A percentile compares a stretch with the other conserved stretches of the same genome.
Evolutionary conservation across 108 stramenopile genomes (phyloP).

Genomic region (Conticribra weissflogii): DNA sequence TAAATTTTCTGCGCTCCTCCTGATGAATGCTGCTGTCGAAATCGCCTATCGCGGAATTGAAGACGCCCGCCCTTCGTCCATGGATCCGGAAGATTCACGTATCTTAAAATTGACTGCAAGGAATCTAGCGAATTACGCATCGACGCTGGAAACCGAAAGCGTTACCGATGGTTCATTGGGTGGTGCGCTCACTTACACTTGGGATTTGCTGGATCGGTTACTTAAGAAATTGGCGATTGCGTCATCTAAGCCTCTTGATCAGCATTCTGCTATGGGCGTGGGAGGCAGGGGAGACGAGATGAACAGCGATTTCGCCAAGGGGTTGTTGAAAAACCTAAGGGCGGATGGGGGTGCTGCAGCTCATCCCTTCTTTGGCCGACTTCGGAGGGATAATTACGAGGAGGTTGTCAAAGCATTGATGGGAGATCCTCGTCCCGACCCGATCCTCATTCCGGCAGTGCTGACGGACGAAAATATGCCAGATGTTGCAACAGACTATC

Average conservation of each 20-base stretch:
- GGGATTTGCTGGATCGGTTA: slow-evolving; percentile 84
- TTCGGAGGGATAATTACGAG: slow-evolving; percentile 92
- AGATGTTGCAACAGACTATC: slow-evolving; percentile 83
- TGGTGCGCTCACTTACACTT: slow-evolving; percentile 68
- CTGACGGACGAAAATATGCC: slow-evolving; percentile 92
- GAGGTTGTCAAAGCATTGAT: slow-evolving; percentile 84
- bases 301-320: slow-evolving; percentile 75
- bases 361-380: slow-evolving; percentile 91
- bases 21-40: slow-evolving; percentile 91
- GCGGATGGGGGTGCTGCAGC: slow-evolving; percentile 81
- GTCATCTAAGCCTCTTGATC: slow-evolving; percentile 83
- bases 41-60: slow-evolving; percentile 79
- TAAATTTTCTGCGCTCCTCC: slow-evolving; percentile 67
- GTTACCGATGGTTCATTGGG: slow-evolving; percentile 76
- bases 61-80: slow-evolving; percentile 68
- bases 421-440: slow-evolving; percentile 88
- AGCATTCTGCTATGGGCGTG: slow-evolving; percentile 51
- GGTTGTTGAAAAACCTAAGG: slow-evolving; percentile 62
- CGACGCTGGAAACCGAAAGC: slow-evolving; percentile 67
- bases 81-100: slow-evolving; percentile 91
- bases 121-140: slow-evolving; percentile 86
- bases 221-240: slow-evolving; percentile 77
- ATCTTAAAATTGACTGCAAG: slow-evolving; percentile 85
- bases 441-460: slow-evolving; percentile 95
- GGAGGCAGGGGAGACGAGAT: slow-evolving; percentile 57